Percentiles rank a stretch among this genome's conserved stretches.
Evolutionary conservation across 352 stramenopile species (phyloP).

Genomic region (Thraustochytrium sp.): DNA sequence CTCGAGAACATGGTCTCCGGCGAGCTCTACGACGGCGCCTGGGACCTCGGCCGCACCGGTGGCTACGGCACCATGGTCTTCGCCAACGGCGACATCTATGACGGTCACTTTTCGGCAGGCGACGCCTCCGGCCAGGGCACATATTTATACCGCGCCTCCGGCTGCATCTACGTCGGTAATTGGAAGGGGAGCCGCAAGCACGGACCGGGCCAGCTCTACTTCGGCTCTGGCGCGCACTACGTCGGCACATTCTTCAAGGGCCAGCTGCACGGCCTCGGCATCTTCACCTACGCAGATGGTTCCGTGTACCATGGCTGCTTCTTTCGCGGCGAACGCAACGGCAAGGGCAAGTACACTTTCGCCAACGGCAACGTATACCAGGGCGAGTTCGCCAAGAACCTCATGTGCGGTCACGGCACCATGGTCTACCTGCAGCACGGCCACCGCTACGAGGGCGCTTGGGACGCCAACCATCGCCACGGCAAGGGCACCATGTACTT

Average conservation of each 20-base stretch:
- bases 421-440: constrained; percentile 54
- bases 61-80: constrained; percentile 76
- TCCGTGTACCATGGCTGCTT: constrained; percentile 65
- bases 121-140: constrained; percentile 50
- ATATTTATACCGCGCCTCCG: constrained; percentile 71
- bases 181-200: constrained; percentile 67
- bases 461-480: constrained; percentile 53
- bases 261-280: constrained; percentile 63
- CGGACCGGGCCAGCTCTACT: constrained; percentile 29
- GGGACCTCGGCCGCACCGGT: constrained; percentile 72
- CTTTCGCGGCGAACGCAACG: constrained; percentile 63
- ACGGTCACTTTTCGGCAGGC: constrained; percentile 55
- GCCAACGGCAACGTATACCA: constrained; percentile 62
- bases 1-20: constrained; percentile 1
- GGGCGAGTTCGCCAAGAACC: constrained; percentile 55
- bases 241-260: constrained; percentile 69
- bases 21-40: constrained; percentile 66
- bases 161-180: constrained; percentile 61
- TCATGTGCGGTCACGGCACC: constrained; percentile 57
- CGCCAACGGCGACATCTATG: constrained; percentile 76
- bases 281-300: constrained; percentile 63
- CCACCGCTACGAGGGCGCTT: constrained; percentile 53
- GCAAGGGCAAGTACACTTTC: constrained; percentile 69
- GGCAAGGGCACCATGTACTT: constrained; percentile 52
- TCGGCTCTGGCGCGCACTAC: constrained; percentile 40